Conservation (phyloP, 2,329 filamentous ascomycete genomes). For the Diaporthe sp. region DNA sequence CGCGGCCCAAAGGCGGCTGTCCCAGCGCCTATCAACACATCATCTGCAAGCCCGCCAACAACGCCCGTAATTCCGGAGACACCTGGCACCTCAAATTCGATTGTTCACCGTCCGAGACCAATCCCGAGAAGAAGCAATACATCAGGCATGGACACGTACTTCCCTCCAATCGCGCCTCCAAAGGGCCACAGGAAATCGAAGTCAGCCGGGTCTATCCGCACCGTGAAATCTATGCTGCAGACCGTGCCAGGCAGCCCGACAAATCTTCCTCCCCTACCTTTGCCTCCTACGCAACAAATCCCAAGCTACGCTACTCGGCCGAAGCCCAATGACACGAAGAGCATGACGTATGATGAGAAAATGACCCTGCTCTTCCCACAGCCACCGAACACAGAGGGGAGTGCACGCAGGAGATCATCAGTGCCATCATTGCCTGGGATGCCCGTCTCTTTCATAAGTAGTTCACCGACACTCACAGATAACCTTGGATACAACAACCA, state of each 20-base stretch:
- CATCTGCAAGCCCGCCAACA: background rate
- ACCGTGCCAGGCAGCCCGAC: constrained; percentile 61
- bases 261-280: constrained; percentile 65
- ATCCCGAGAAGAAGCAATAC: constrained; percentile 59
- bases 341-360: constrained; percentile 72
- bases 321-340: constrained; percentile 66
- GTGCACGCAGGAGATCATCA: constrained; percentile 52
- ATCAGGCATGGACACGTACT: constrained; percentile 51
- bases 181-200: constrained; percentile 61
- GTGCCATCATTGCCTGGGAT: constrained; percentile 61
- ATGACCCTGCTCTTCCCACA: constrained; percentile 65
- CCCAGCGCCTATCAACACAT: constrained; percentile 29
- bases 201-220: constrained; percentile 62
- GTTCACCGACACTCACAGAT: constrained; percentile 45
- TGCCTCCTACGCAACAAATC: constrained; percentile 58
- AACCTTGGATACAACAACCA: constrained; percentile 43
- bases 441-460: constrained; percentile 49
- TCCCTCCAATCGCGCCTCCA: constrained; percentile 53
- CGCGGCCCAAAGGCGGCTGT: constrained; percentile 45
- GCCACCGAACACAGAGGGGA: constrained; percentile 46
- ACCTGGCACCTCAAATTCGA: constrained; percentile 51
- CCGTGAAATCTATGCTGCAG: constrained; percentile 60
- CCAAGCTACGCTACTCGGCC: constrained; percentile 50
- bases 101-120: constrained; percentile 69
- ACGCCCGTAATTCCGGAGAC: constrained; percentile 34